Base-by-base conservation (phyloP, 306 rosid genomes). In the Echinosophora koreensis region DNA sequence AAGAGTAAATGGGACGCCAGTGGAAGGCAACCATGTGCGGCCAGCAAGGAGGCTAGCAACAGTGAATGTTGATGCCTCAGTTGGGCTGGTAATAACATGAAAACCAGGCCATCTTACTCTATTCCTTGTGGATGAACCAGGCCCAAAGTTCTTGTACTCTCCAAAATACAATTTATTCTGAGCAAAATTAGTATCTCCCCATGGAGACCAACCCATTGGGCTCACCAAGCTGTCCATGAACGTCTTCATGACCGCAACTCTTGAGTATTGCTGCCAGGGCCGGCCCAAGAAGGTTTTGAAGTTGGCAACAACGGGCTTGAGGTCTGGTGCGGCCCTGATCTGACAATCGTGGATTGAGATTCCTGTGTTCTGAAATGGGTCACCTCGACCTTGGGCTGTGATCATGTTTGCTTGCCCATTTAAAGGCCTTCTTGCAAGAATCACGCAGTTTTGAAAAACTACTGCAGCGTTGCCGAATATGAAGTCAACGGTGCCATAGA, bases 391-490 rank as follows among this genome's bases (percentile, higher is more conserved):
- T 78, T 94, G 98, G 55, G 98, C 97, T 0, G 97, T 94, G 80
- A 94, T 90, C 72, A 90, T 92, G 34, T 92, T 94, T 4, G 82
- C 97, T 54, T 94, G 98, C 14, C 98, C 98, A 46, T 22, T 49
- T 12, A 90, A 34, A 1, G 98, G 98, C 57, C 78, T 92, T 74
- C 92, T 78, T 0, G 78, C 94, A 1, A 81, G 88, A 6, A 92
- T 90, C 0, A 92, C 11, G 39, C 90, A 90, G 4, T 72, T 94
- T 65, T 94, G 98, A 22, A 94, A 87, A 14, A 94, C 98, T 0
- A 83, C 98, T 0, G 97, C 98, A 0, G 97, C 98, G 12, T 94
- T 94, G 9, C 98, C 98, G 1, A 94, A 94, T 1, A 92, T 92
- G 80, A 94, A 89, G 65, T 94, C 98, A 6, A 94, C 81, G 5